Evolutionary conservation across 164 flowering plant species (phyloP).

Genomic region (Vitis cinerea): DNA sequence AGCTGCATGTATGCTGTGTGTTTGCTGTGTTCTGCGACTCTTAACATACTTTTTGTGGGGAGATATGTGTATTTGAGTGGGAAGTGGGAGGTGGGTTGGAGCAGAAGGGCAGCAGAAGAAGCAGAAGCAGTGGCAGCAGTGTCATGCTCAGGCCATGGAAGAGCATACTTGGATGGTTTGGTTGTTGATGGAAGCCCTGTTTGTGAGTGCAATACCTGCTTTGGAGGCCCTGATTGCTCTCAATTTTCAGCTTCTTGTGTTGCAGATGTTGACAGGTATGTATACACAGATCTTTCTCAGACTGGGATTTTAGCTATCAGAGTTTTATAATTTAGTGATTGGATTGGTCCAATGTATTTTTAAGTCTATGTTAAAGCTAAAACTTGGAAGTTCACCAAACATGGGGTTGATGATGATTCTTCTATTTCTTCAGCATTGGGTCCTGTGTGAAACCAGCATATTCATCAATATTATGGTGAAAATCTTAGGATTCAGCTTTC

Average conservation of each 20-base stretch:
- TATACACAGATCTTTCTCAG: too few species aligned
- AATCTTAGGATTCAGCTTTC: too few species aligned
- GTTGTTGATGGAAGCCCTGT: conserved; percentile 15
- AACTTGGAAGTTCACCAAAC: too few species aligned
- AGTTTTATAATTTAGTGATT: too few species aligned
- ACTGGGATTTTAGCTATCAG: too few species aligned
- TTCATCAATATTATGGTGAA: too few species aligned
- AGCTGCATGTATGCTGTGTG: neutral
- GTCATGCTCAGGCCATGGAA: conserved; percentile 39
- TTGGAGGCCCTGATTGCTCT: conserved; percentile 35
- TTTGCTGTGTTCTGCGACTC: neutral
- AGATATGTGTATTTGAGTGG: neutral
- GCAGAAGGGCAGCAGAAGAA: conserved; percentile 23
- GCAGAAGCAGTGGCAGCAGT: conserved; percentile 34
- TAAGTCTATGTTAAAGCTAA: too few species aligned
- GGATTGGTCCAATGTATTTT: too few species aligned
- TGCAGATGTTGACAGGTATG: conserved; percentile 38
- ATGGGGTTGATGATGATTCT: too few species aligned
- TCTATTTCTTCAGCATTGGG: too few species aligned
- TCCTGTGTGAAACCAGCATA: too few species aligned
- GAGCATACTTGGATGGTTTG: conserved; percentile 37
- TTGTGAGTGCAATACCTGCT: conserved; percentile 37
- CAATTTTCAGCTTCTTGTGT: conserved; percentile 20
- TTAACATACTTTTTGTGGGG: neutral
- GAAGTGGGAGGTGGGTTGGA: conserved; percentile 6